Evolutionary conservation across 441 rosid species (phyloP).

Genomic region (Lepidium campestre): DNA sequence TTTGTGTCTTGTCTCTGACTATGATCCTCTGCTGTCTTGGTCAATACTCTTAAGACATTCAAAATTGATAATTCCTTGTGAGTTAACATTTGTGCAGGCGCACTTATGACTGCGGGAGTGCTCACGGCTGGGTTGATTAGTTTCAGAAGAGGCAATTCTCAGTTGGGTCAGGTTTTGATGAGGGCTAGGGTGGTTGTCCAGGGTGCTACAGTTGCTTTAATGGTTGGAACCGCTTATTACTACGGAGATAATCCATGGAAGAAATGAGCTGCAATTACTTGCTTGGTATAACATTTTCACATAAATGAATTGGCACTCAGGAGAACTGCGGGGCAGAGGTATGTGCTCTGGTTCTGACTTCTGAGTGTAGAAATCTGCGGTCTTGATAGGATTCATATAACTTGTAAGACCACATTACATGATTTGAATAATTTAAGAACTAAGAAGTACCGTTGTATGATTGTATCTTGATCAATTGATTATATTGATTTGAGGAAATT

Average conservation of each 20-base stretch:
- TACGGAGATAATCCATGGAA: conserved; percentile 89
- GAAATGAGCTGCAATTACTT: conserved; percentile 16
- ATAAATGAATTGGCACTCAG: neutral
- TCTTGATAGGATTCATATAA: conserved; percentile 1
- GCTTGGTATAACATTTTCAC: neutral
- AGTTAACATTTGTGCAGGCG: conserved; percentile 46
- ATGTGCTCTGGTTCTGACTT: conserved; percentile 1
- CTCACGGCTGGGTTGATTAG: conserved; percentile 92
- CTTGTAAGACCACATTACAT: conserved; percentile 13
- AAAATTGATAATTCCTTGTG: neutral
- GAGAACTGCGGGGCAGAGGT: neutral
- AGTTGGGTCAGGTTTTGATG: conserved; percentile 81
- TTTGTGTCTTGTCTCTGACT: neutral
- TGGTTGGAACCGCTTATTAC: conserved; percentile 93
- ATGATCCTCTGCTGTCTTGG: neutral
- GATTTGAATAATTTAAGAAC: conserved; percentile 17
- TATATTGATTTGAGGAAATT: conserved; percentile 1
- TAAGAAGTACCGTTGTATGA: neutral
- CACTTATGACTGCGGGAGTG: conserved; percentile 89
- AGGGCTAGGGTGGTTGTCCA: conserved; percentile 94
- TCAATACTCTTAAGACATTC: neutral
- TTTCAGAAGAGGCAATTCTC: conserved; percentile 85
- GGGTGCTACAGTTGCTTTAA: conserved; percentile 92
- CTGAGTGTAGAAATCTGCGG: conserved; percentile 1
- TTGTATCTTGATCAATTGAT: conserved; percentile 20